These are phyloP conservation scores for Pseudomonodictys pantanalensis DNA, from an alignment of 495 filamentous ascomycete genomes.

Conservation along the genomic window DNA sequence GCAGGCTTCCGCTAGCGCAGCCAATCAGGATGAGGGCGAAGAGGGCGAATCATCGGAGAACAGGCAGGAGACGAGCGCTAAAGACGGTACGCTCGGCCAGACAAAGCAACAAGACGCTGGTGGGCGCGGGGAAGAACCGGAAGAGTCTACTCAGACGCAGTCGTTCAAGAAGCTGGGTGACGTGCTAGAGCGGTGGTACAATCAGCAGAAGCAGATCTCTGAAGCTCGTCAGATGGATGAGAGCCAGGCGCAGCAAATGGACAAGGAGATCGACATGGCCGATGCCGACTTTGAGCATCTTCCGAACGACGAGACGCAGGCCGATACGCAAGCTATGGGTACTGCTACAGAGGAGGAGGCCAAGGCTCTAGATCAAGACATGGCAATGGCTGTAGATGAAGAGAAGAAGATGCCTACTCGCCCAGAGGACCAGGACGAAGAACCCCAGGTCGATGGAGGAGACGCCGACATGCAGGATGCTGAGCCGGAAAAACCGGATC, in stretches of 20 bases:
- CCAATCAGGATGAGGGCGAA: conserved; percentile 27
- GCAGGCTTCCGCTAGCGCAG: conserved; percentile 28
- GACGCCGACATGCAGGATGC: conserved; percentile 31
- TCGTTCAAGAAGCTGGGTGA: conserved; percentile 93
- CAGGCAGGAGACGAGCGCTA: conserved; percentile 24
- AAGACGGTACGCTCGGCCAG: conserved; percentile 30
- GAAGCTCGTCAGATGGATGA: conserved; percentile 63
- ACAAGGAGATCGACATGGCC: conserved; percentile 61
- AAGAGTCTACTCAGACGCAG: conserved; percentile 42
- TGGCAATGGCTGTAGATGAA: conserved; percentile 74
- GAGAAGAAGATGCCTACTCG: conserved; percentile 52
- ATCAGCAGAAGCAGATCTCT: conserved; percentile 73
- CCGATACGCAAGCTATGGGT: conserved; percentile 88
- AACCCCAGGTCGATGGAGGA: conserved; percentile 30
- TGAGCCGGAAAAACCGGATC: conserved; percentile 34
- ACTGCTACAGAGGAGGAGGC: conserved; percentile 84
- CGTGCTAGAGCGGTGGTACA: conserved; percentile 89
- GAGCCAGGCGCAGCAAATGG: conserved; percentile 41
- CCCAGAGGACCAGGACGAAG: conserved; percentile 48
- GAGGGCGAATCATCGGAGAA: conserved; percentile 32
- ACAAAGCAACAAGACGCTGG: conserved; percentile 21
- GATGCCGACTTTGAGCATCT: conserved; percentile 86
- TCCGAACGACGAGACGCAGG: conserved; percentile 70
- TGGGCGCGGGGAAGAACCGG: conserved; percentile 28
- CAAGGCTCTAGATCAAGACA: conserved; percentile 73